phyloP scores from a whole-genome alignment of 1,284 basidiomycete species.

The Veloporphyrellus conicus region DNA sequence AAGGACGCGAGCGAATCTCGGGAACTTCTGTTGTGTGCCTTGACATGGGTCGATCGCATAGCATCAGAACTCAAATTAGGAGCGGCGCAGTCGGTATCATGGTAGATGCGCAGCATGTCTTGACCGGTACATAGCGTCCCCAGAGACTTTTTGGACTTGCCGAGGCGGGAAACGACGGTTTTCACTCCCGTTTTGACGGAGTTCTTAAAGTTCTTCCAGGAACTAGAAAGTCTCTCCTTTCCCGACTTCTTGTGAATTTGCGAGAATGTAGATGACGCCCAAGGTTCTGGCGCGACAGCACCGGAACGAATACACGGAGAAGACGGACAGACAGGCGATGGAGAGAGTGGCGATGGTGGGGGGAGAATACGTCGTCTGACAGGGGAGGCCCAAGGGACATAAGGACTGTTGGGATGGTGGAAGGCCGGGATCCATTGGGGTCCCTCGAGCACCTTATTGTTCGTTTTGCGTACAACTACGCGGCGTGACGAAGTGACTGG shows the following conservation, averaged over 20 bases:
- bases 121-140: conserved; percentile 7
- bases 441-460: conserved; percentile 26
- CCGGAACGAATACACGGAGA: conserved; percentile 35
- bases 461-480: conserved; percentile 13
- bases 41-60: conserved; percentile 1
- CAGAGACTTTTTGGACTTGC: conserved; percentile 14
- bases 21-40: not conserved
- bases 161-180: conserved; percentile 18
- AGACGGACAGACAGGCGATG: conserved; percentile 26
- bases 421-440: conserved; percentile 37
- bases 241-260: conserved; percentile 19
- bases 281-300: conserved; percentile 40
- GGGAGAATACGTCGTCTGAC: conserved; percentile 37
- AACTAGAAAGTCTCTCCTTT: conserved; percentile 28
- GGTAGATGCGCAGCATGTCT: conserved; percentile 10
- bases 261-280: conserved; percentile 24
- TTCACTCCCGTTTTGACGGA: conserved; percentile 25
- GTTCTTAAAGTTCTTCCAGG: conserved; percentile 30
- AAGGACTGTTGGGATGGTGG: conserved; percentile 47
- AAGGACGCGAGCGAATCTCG: conserved; percentile 25
- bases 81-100: conserved; percentile 5
- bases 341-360: conserved; percentile 28
- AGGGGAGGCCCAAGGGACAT: conserved; percentile 43
- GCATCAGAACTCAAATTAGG: conserved; percentile 1
- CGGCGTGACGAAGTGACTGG: conserved; percentile 16